Base-by-base conservation (phyloP, 441 rosid species). In the Lagerstroemia fauriei region DNA sequence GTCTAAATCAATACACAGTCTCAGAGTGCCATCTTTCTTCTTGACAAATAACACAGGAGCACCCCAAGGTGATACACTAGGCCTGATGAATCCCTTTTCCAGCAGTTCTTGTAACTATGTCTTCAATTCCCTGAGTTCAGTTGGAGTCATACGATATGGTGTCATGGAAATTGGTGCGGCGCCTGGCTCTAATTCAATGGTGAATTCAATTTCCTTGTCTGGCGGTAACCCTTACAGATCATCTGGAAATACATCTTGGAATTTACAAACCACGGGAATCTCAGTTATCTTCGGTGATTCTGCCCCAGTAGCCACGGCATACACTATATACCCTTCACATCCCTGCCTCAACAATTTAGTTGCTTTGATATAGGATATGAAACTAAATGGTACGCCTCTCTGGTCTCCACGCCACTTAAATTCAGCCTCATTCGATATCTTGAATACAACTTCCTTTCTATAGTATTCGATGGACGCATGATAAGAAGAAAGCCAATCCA, bases 21-120 rank as follows among this genome's bases (percentile, higher is more conserved):
- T 24, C 24, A 75, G 4, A 44, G 20, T 75, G n/a, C 51, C 38
- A 76, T 76, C 29, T n/a, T 76, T 76, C 65, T 76, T 76, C 63
- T 76, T 76, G 12, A 76, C 65, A 51, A 76, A 76, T 14, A 76
- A 57, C n/a, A 76, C 79, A 48, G 38, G 65, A 27, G 79, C 78
- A 7, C 78, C 78, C 78, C 44, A 41, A 34, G 78, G 78, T 22
- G 78, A 75, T 5, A 75, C 22, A 41, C 78, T 75, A 41, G 78
- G 78, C 41, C 20, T 34, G 32, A 41, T 75, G 25, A 75, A 75
- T 22, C 51, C 3, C 22, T 29, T 75, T 9, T 75, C 50, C n/a
- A 75, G 11, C 18, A 76, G 32, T 32, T 51, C 20, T 76, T 24
- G 32, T 1, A n/a, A 31, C 6, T 48, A 31, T 1, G 12, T 27